These are phyloP conservation scores for Odonthalia washingtoniensis DNA, from an alignment of 31 red algal species.

Conservation along the genomic window DNA sequence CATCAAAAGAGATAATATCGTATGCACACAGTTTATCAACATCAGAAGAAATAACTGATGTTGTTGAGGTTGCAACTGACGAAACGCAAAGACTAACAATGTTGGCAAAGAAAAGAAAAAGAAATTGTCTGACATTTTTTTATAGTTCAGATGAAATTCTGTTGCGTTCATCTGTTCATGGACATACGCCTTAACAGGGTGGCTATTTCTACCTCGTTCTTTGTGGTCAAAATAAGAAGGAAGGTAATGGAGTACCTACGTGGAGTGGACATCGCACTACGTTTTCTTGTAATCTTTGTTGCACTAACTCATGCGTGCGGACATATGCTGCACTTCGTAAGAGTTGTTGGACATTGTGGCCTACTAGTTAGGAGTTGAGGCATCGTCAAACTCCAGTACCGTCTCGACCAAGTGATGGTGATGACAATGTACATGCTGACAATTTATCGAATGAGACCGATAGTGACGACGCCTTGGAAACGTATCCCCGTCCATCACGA, in stretches of 20 bases:
- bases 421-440: no score
- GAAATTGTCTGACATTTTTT: slow-evolving; percentile 20
- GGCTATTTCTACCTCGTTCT: background rate
- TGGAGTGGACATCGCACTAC: background rate
- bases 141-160: background rate
- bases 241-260: background rate
- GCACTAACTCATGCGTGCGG: background rate
- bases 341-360: background rate
- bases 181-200: slow-evolving; percentile 25
- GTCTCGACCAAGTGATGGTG: no score
- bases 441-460: no score
- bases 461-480: no score
- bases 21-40: slow-evolving; percentile 9
- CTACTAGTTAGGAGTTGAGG: background rate
- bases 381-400: background rate
- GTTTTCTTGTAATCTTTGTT: background rate
- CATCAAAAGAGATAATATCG: slow-evolving; percentile 40
- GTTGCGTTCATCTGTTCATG: slow-evolving; percentile 2
- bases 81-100: background rate
- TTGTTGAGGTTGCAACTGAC: background rate
- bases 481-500: no score
- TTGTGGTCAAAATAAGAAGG: slow-evolving; percentile 15
- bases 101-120: slow-evolving; percentile 7
- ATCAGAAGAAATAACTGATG: background rate
- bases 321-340: background rate